phyloP scores from a whole-genome alignment of 2,329 filamentous ascomycete species.

The Arthrobotrys pseudoclavata region DNA sequence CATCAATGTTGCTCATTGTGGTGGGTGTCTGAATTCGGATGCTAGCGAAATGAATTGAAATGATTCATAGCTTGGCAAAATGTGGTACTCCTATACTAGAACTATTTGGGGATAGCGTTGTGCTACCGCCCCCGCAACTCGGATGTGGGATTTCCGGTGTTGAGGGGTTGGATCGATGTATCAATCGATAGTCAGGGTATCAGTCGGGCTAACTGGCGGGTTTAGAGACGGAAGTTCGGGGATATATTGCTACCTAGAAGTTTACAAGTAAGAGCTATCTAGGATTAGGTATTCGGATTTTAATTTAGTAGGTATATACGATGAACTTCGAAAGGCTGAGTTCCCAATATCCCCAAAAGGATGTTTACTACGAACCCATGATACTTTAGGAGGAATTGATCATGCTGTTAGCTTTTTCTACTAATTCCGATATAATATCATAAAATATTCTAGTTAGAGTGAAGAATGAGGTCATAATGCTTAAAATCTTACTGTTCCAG shows the following conservation, averaged over 20 bases:
- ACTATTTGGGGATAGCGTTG: background rate
- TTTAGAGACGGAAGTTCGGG: background rate
- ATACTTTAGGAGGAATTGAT: no score
- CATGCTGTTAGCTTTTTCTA: no score
- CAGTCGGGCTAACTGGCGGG: background rate
- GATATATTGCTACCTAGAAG: background rate
- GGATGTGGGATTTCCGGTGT: background rate
- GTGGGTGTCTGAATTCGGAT: constrained; percentile 32
- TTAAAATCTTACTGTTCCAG: no score
- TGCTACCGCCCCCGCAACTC: constrained; percentile 11
- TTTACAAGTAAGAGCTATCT: background rate
- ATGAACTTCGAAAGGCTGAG: no score
- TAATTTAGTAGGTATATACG: no score
- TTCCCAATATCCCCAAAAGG: no score
- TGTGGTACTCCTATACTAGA: background rate
- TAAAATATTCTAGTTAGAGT: no score
- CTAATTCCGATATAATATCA: no score
- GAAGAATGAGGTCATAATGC: no score
- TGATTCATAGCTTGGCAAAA: constrained; percentile 59
- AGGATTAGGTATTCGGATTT: no score
- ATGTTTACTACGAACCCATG: no score
- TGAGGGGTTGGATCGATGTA: background rate
- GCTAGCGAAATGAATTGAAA: constrained; percentile 51
- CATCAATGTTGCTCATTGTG: constrained; percentile 28
- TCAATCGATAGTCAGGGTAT: no score